phyloP scores from a whole-genome alignment of 257 asterid genomes.

The Schizonepeta tenuifolia region DNA sequence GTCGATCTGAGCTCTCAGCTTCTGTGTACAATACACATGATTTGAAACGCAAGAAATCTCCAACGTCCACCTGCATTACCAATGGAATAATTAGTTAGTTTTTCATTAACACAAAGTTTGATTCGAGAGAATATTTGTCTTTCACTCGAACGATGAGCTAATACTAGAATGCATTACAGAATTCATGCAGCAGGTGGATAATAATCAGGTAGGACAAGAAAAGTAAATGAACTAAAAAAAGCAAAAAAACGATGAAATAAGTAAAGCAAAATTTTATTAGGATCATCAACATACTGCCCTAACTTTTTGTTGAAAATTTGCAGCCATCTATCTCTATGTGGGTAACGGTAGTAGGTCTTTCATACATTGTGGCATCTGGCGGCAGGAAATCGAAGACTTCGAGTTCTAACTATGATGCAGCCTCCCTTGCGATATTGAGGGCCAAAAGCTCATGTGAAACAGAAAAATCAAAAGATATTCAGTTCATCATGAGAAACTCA shows the following conservation, averaged over 20 bases:
- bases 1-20: constrained; percentile 60
- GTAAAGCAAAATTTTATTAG: background rate
- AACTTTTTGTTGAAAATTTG: too few relatives aligned
- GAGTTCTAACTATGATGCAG: background rate
- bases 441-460: too few relatives aligned
- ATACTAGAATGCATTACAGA: background rate
- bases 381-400: too few relatives aligned
- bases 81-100: background rate
- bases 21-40: constrained; percentile 89
- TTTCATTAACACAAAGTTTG: background rate
- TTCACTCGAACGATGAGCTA: background rate
- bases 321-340: too few relatives aligned
- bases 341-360: too few relatives aligned
- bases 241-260: background rate
- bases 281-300: background rate
- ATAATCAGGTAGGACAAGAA: too few relatives aligned
- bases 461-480: too few relatives aligned
- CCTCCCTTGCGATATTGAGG: too few relatives aligned
- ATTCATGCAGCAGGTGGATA: too few relatives aligned
- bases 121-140: background rate
- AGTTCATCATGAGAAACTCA: constrained; percentile 40
- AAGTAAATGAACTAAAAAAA: background rate
- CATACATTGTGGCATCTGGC: too few relatives aligned
- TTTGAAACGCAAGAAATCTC: constrained; percentile 90
- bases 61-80: constrained; percentile 84